phyloP scores from a whole-genome alignment of 1,284 basidiomycete species.

The Kalmanozyma brasiliensis region DNA sequence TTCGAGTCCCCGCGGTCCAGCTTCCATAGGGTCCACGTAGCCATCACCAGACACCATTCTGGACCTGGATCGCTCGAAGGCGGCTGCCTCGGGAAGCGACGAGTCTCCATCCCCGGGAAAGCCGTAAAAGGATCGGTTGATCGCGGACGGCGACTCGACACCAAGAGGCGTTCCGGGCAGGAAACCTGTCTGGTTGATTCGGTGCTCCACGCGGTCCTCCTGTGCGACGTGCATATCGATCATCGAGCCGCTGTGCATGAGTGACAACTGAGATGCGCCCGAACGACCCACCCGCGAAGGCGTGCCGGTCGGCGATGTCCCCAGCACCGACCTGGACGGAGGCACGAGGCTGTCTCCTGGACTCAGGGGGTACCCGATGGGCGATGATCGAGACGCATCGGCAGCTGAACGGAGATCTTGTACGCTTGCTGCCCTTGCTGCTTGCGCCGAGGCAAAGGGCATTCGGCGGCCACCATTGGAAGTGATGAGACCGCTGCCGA shows the following conservation, averaged over 20 bases:
- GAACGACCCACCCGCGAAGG: conserved; percentile 37
- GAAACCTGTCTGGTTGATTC: conserved; percentile 54
- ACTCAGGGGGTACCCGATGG: conserved; percentile 27
- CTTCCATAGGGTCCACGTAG: conserved; percentile 46
- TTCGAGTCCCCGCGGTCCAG: conserved; percentile 36
- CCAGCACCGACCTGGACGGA: conserved; percentile 54
- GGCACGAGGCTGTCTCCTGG: conserved; percentile 52
- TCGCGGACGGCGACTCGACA: conserved; percentile 38
- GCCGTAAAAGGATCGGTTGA: conserved; percentile 53
- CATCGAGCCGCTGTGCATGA: conserved; percentile 68
- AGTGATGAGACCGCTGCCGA: conserved; percentile 9
- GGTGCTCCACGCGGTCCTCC: conserved; percentile 52
- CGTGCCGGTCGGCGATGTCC: conserved; percentile 42
- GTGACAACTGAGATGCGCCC: conserved; percentile 59
- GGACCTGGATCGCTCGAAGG: conserved; percentile 38
- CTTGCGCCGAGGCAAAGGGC: conserved; percentile 30
- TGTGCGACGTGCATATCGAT: conserved; percentile 70
- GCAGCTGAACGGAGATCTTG: conserved; percentile 50
- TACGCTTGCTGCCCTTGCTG: conserved; percentile 46
- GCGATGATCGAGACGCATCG: conserved; percentile 32
- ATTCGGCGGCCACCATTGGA: conserved; percentile 25
- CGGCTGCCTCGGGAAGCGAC: conserved; percentile 31
- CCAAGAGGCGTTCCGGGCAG: conserved; percentile 45
- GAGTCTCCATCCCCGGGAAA: conserved; percentile 56
- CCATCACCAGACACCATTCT: conserved; percentile 41